Evolutionary conservation across 1,284 basidiomycete species (phyloP), one percentile per base, ranked within the genome.

Genomic region (Cutaneotrichosporon dermatis): DNA sequence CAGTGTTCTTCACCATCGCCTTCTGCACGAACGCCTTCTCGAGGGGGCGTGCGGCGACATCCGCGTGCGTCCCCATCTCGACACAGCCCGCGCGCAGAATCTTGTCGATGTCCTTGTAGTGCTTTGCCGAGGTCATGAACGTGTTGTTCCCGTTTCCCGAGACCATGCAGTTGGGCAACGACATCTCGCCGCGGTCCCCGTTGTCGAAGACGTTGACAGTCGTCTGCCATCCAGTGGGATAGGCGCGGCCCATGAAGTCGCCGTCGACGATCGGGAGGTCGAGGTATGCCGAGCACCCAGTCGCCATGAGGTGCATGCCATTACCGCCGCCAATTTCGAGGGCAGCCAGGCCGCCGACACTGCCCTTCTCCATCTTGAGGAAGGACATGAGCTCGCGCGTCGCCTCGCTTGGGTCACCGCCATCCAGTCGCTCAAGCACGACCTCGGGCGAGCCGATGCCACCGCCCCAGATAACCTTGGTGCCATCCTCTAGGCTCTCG

Each of bases 361-460:
- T 25, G 25, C 25, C 25, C 1, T 63, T 62, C 13, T 58, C 55
- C 11, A 61, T 16, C 25, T 60, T 43, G 42, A 62, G 41, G 44
- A 69, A 66, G n/a, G 66, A 46, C 1, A 65, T 40, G 6, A 66
- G 44, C 40, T 65, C 63, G 5, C 36, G 15, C 13, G 50, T 37
- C 36, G 10, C 39, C 33, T 57, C 41, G 4, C 55, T 55, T 39
- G 51, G 60, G 55, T 66, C 61, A 8, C 63, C 66, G 25, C 57
- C 55, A 13, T 67, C 58, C 6, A 72, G 55, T 40, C 67, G 61
- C 59, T 74, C 72, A 9, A 45, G 44, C 3, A 49, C 49, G 10
- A 81, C 82, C 60, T 82, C 82, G 2, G 83, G 83, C 8, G 81
- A 82, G 1, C 83, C 83, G 77, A 80, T 79, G 25, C 76, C 80